Evolutionary conservation across 2,329 filamentous ascomycete genomes (phyloP), one percentile per base, ranked within the genome.

Genomic region (Cladosporium oxysporum): DNA sequence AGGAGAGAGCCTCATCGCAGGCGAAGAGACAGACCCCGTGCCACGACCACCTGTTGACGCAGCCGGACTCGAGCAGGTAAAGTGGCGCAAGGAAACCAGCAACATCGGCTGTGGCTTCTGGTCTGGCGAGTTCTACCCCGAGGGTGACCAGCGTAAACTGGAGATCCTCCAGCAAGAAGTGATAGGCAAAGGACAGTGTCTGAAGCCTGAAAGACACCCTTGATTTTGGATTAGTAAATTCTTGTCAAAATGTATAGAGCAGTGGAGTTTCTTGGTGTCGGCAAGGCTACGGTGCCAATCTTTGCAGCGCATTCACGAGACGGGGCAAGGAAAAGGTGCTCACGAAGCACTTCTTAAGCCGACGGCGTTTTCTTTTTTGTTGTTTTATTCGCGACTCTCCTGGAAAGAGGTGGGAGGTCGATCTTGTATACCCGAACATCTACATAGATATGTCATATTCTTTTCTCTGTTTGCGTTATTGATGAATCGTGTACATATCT

Each of bases 41-140:
- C 66, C 66, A 18, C 66, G 68, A n/a, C 70, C 71, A 26, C 71
- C 71, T 16, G 71, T 72, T 10, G 78, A 78, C 59, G 68, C 52
- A 10, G 67, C 67, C 1, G 72, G 70, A 7, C 37, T 69, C 41
- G 67, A 68, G 67, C 70, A 72, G 65, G 64, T 69, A 11, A 53
- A 64, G 37, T 72, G 65, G 49, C 62, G 71, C 28, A 69, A 66
- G 29, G 72, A 72, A 60, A 73, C 71, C 16, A 71, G 70, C 62
- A 78, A 78, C 64, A 76, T 78, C 52, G 74, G 68, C 6, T 78
- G 76, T 62, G 79, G 79, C 0, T 80, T 80, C 66, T 80, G 78
- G 76, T 75, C 72, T 58, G 77, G 77, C 11, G 73, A 73, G 2
- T 81, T 81, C 6, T 69, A 68, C 16, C 80, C 78, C 59, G 71